Base-by-base conservation (phyloP, 2,329 filamentous ascomycete species). In the Xylariaceae sp. region DNA sequence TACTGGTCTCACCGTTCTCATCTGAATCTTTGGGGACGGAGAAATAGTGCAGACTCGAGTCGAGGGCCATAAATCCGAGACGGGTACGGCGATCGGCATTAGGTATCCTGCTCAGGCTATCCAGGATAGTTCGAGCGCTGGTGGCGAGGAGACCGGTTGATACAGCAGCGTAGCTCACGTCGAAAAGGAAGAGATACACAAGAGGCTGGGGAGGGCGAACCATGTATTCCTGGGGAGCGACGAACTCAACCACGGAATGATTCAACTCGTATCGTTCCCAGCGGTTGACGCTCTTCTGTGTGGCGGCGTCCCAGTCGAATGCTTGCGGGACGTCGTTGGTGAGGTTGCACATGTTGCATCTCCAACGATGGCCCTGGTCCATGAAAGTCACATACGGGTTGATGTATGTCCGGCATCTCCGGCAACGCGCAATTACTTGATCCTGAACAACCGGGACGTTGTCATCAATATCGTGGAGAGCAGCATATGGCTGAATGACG, bases 201-300 rank as follows among this genome's bases (percentile, higher is more conserved):
- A 97, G 79, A 40, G 94, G 94, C 73, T 96, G 92, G 44, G 94
- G 94, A 54, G 94, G 91, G 58, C 94, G 88, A 37, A 99, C 94
- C 94, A 99, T 99, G 74, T 99, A 99, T 73, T 99, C 94, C 72
- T 99, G 94, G 2, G 94, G 94, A 9, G 94, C 94, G 62, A 99
- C 89, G 68, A 96, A 99, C 69, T 99, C 94, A 57, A 96, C 91
- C 37, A 97, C 91, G n/a, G 91, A 83, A 69, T 96, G 87, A 74
- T 99, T 99, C 58, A 99, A 79, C 70, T 99, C 94, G 40, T 90
- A 82, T 64, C 94, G 81, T 71, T 95, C 86, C 88, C 94, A 95
- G 68, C 94, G 80, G 70, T 99, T 92, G 49, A 95, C 86, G 50
- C 85, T 88, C 76, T 95, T 91, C 73, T 97, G 92, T 52, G 91